Percentiles rank a stretch among this genome's conserved stretches.
Evolutionary conservation across 2,329 filamentous ascomycete species (phyloP).

Genomic region (Pyricularia sp.): DNA sequence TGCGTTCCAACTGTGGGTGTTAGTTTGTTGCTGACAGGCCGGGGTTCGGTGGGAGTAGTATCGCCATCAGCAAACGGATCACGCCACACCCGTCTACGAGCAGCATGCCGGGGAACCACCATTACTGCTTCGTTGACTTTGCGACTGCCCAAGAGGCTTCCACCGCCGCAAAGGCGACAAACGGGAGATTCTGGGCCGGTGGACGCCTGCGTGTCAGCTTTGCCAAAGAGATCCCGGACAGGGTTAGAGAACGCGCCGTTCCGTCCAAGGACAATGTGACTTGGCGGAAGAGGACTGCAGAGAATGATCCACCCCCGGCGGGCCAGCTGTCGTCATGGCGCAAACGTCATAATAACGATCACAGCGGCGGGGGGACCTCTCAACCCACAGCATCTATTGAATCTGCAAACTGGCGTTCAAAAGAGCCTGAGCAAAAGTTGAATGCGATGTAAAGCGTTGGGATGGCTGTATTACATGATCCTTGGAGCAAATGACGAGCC

Average conservation of each 20-base stretch:
- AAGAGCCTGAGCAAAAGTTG: too few relatives aligned
- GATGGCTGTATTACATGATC: not conserved
- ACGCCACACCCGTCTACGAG: slow-evolving; percentile 47
- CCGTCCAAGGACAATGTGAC: not conserved
- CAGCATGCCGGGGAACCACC: slow-evolving; percentile 40
- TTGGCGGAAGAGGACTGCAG: not conserved
- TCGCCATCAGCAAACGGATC: slow-evolving; percentile 39
- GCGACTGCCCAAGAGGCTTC: slow-evolving; percentile 42
- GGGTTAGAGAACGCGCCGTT: not conserved
- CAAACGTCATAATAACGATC: not conserved
- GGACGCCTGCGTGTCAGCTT: not conserved
- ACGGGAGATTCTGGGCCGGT: slow-evolving; percentile 15
- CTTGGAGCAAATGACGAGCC: too few relatives aligned
- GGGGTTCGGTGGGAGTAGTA: not conserved
- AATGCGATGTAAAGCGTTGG: not conserved
- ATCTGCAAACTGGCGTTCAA: not conserved
- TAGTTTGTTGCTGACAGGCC: not conserved
- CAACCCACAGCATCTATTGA: not conserved
- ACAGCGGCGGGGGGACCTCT: not conserved
- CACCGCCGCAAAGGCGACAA: slow-evolving; percentile 34
- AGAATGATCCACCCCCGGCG: not conserved
- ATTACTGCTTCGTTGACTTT: slow-evolving; percentile 61
- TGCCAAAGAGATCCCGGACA: not conserved
- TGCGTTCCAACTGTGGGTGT: slow-evolving; percentile 11
- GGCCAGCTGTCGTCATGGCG: not conserved